Conservation (phyloP, 75 land plant species). For the Selaginella moellendorffii region DNA sequence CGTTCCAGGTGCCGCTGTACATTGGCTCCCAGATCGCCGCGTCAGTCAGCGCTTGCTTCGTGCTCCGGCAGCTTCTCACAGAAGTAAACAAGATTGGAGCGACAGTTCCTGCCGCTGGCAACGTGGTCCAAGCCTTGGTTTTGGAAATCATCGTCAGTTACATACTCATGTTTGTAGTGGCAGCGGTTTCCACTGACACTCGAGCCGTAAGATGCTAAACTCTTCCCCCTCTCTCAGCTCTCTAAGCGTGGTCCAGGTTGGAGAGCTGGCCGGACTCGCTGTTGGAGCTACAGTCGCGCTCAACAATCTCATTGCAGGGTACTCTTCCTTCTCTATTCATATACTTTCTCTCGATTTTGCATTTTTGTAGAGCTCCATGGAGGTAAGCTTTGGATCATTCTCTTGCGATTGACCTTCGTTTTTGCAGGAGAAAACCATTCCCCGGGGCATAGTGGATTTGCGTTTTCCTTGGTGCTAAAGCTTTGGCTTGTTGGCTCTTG, state of each 20-base stretch:
- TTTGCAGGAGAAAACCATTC: no score
- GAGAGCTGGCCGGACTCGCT: conserved; percentile 7
- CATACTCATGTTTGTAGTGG: conserved; percentile 5
- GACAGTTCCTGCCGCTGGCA: background rate
- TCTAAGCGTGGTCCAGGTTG: background rate
- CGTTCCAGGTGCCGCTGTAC: background rate
- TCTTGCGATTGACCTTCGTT: no score
- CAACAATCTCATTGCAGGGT: conserved; percentile 4
- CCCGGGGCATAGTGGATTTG: no score
- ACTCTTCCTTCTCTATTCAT: background rate
- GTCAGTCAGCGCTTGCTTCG: background rate
- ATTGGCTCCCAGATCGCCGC: background rate
- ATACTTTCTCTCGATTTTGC: background rate
- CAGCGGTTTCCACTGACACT: conserved; percentile 5
- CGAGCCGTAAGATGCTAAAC: background rate
- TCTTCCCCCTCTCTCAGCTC: background rate
- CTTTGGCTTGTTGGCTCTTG: background rate
- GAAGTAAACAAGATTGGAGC: background rate
- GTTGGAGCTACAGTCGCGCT: conserved; percentile 6
- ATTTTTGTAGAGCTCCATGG: no score
- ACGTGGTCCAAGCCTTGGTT: background rate
- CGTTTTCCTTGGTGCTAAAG: background rate
- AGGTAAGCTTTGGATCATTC: no score
- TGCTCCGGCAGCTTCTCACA: background rate
- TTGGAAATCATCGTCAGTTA: background rate